Evolutionary conservation across 257 asterid species (phyloP).

Genomic region (Petunia secreta): DNA sequence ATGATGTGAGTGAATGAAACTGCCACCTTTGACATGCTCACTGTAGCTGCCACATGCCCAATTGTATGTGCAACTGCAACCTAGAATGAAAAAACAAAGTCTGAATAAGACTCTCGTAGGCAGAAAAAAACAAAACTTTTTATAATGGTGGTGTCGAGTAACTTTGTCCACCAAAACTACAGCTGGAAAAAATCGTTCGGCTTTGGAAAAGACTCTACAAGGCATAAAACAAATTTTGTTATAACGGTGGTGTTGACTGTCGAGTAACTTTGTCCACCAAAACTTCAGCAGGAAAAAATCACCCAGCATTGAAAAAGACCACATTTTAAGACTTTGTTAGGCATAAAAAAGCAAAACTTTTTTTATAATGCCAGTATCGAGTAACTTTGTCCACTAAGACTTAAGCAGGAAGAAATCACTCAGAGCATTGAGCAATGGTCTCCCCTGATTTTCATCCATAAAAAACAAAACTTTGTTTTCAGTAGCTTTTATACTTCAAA

Average conservation of each 20-base stretch:
- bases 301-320: too few relatives aligned
- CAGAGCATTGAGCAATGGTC: neutral
- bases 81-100: slow-evolving; percentile 40
- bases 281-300: too few relatives aligned
- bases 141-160: neutral
- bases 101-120: neutral
- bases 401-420: slow-evolving; percentile 19
- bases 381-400: slow-evolving; percentile 27
- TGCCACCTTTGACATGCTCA: slow-evolving; percentile 98
- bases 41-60: slow-evolving; percentile 99
- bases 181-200: too few relatives aligned
- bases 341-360: too few relatives aligned
- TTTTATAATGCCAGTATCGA: neutral
- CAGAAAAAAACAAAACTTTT: neutral
- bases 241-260: too few relatives aligned
- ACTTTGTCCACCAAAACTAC: too few relatives aligned
- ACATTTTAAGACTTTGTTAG: neutral
- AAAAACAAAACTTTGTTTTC: slow-evolving; percentile 20
- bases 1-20: slow-evolving; percentile 96
- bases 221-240: too few relatives aligned
- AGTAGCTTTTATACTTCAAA: neutral
- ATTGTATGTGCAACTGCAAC: slow-evolving; percentile 98
- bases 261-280: too few relatives aligned
- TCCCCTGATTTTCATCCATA: neutral
- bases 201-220: too few relatives aligned